A percentile compares a stretch with the other conserved stretches of the same genome.
These are phyloP conservation scores for Mucor velutinosus DNA, from an alignment of 371 early-diverging fungal species.

Conservation along the genomic window DNA sequence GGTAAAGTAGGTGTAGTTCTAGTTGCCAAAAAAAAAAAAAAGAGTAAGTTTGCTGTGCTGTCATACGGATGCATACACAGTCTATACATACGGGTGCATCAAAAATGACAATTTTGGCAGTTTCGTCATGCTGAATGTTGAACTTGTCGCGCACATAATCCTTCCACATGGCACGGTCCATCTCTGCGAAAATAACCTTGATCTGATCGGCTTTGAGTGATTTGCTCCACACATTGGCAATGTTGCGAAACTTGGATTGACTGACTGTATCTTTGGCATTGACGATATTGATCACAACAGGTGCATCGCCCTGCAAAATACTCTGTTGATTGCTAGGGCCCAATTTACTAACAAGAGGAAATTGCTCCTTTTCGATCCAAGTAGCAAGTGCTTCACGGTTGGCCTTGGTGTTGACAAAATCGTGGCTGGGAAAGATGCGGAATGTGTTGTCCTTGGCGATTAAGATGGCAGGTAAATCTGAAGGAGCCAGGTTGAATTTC, in stretches of 20 bases:
- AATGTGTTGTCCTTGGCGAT: constrained; percentile 40
- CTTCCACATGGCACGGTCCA: constrained; percentile 26
- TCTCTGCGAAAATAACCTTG: constrained; percentile 20
- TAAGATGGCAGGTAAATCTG: constrained; percentile 34
- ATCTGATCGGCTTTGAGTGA: constrained; percentile 5
- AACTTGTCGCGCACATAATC: constrained; percentile 19
- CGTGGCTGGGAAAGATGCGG: constrained; percentile 26
- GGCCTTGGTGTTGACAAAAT: constrained; percentile 28
- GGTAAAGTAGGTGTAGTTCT: constrained; percentile 14
- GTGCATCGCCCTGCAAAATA: constrained; percentile 31
- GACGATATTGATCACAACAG: constrained; percentile 35
- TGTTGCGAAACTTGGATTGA: constrained; percentile 25
- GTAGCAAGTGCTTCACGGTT: constrained; percentile 21
- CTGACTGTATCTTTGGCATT: constrained; percentile 17
- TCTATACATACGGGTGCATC: constrained; percentile 16
- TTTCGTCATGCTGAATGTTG: constrained; percentile 2
- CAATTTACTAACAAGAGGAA: constrained; percentile 39
- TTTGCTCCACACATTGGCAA: constrained; percentile 16
- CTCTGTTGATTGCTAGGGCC: constrained; percentile 34
- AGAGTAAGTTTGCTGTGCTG: neutral
- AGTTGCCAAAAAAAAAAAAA: neutral
- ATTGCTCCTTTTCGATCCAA: constrained; percentile 47
- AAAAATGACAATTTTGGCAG: constrained; percentile 19
- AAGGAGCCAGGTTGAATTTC: constrained; percentile 20
- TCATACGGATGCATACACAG: neutral